Conservation (phyloP, 1,284 basidiomycete genomes). For the Apiotrichum sp. region DNA sequence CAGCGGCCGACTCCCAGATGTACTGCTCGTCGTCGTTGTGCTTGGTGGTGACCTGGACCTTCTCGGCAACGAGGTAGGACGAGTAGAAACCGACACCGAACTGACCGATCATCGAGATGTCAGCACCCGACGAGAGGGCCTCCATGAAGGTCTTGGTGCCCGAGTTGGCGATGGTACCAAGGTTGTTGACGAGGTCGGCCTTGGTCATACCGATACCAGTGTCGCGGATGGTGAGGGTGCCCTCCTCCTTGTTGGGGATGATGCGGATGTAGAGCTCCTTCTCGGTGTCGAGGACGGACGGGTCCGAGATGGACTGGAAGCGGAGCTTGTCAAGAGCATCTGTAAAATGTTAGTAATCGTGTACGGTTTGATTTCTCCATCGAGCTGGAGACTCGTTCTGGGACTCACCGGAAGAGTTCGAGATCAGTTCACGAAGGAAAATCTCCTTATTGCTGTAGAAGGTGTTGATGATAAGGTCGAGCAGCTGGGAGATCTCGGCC, state of each 20-base stretch:
- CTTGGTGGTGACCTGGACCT: constrained; percentile 97
- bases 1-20: constrained; percentile 99
- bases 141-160: constrained; percentile 81
- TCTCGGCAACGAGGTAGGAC: constrained; percentile 96
- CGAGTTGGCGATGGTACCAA: constrained; percentile 95
- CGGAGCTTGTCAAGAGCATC: constrained; percentile 90
- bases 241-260: constrained; percentile 92
- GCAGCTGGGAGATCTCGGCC: constrained; percentile 88
- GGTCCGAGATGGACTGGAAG: constrained; percentile 79
- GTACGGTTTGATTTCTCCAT: too few species aligned
- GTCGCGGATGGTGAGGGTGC: constrained; percentile 84
- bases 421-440: constrained; percentile 56
- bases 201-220: constrained; percentile 99
- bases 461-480: constrained; percentile 42
- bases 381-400: too few species aligned
- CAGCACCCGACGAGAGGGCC: constrained; percentile 82
- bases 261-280: constrained; percentile 91
- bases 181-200: constrained; percentile 57
- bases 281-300: constrained; percentile 73
- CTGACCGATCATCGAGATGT: constrained; percentile 68
- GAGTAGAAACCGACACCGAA: constrained; percentile 99
- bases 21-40: constrained; percentile 99
- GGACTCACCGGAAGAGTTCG: constrained; percentile 24
- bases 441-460: constrained; percentile 12
- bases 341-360: too few species aligned